A percentile compares a stretch with the other conserved stretches of the same genome.
Evolutionary conservation across 140 eudicot species (phyloP).

Genomic region (Ambrosia hybrid): DNA sequence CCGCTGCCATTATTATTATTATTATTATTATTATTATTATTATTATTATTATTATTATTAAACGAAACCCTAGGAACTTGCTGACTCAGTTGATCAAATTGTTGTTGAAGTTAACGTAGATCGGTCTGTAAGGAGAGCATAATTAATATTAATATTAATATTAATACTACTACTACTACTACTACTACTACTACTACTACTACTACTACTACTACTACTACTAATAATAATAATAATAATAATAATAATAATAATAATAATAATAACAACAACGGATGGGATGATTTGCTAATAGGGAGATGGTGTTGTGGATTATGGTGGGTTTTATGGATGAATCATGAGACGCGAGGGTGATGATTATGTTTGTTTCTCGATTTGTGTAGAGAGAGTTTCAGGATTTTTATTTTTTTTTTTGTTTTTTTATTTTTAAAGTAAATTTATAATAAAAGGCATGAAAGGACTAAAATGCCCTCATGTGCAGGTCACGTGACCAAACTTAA

Average conservation of each 20-base stretch:
- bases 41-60: conserved; percentile 22
- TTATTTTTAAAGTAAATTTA: no score
- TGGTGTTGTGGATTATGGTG: conserved; percentile 17
- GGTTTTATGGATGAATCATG: conserved; percentile 28
- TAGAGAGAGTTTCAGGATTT: no score
- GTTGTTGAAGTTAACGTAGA: conserved; percentile 45
- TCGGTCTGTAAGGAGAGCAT: conserved; percentile 78
- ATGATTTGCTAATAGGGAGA: conserved; percentile 14
- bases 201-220: no score
- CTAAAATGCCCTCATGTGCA: no score
- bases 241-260: no score
- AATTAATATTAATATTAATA: not conserved
- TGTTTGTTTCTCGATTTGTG: conserved; percentile 34
- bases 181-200: no score
- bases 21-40: no score
- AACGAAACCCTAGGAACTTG: conserved; percentile 51
- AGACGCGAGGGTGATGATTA: conserved; percentile 43
- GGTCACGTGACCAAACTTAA: no score
- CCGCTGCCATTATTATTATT: conserved; percentile 25
- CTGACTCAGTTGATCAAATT: conserved; percentile 11
- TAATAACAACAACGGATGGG: not conserved
- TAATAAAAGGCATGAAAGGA: no score
- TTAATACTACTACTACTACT: no score
- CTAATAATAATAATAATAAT: no score
- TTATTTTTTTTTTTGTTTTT: no score